These are phyloP conservation scores for Plasmodium inui DNA, from an alignment of 169 alveolate species.

Conservation along the genomic window DNA sequence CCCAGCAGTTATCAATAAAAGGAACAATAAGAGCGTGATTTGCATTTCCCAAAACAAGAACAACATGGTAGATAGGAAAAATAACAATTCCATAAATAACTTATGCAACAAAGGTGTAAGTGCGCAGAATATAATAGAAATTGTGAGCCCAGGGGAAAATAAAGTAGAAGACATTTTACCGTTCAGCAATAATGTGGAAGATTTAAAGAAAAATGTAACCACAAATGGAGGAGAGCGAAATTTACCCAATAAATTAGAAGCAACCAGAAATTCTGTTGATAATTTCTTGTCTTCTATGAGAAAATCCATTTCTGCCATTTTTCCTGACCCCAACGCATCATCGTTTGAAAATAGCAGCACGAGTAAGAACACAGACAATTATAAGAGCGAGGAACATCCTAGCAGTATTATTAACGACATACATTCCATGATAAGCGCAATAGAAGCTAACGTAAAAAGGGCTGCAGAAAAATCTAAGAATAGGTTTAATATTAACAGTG, in stretches of 20 bases:
- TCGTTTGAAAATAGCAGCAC: not conserved
- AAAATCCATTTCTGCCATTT: conserved; percentile 30
- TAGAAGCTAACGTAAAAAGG: conserved; percentile 5
- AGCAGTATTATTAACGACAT: conserved; percentile 21
- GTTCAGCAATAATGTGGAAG: not conserved
- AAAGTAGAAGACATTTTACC: conserved; percentile 1
- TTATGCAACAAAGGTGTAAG: not conserved
- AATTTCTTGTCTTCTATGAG: conserved; percentile 7
- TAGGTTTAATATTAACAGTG: conserved; percentile 6
- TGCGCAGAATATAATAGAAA: conserved; percentile 29
- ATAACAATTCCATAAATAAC: not conserved
- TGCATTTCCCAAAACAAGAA: not conserved
- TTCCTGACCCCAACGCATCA: conserved; percentile 15
- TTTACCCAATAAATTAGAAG: not conserved
- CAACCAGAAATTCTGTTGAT: not conserved
- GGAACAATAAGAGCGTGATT: conserved; percentile 3
- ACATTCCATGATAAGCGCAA: conserved; percentile 32
- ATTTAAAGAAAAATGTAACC: not conserved
- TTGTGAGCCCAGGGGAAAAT: not conserved
- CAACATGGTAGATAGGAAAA: not conserved
- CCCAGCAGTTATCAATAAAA: not conserved
- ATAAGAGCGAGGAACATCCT: not conserved
- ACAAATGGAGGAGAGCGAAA: not conserved
- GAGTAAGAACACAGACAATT: not conserved
- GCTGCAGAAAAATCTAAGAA: not conserved